Conservation (phyloP, 192 early-diverging fungal species). For the Coemansia sp. region DNA sequence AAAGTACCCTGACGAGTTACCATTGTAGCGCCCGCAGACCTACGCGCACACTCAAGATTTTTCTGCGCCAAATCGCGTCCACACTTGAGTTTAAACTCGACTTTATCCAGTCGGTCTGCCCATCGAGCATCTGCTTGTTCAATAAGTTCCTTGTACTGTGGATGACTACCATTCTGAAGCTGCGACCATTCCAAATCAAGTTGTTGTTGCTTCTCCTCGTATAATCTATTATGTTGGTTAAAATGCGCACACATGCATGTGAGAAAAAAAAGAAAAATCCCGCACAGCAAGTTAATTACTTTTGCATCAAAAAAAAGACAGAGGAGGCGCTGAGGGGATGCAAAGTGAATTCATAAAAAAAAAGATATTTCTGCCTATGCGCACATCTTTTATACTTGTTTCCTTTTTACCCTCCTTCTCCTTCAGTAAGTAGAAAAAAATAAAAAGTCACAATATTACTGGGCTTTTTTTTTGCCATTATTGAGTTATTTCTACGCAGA, state of each 20-base stretch:
- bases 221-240: conserved; percentile 23
- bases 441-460: too few relatives aligned
- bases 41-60: conserved; percentile 19
- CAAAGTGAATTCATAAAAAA: not conserved
- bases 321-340: not conserved
- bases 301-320: not conserved
- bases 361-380: too few relatives aligned
- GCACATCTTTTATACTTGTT: not conserved
- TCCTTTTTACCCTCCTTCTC: too few relatives aligned
- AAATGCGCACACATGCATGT: not conserved
- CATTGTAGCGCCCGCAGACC: conserved; percentile 20
- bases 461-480: too few relatives aligned
- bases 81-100: conserved; percentile 29
- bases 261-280: not conserved
- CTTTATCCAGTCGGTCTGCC: conserved; percentile 30
- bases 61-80: conserved; percentile 20
- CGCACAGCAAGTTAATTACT: not conserved
- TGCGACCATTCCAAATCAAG: conserved; percentile 43
- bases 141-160: conserved; percentile 37
- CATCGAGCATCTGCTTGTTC: conserved; percentile 46
- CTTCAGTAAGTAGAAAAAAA: too few relatives aligned
- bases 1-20: conserved; percentile 22
- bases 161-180: conserved; percentile 43
- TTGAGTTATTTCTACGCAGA: too few relatives aligned
- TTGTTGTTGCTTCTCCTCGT: conserved; percentile 40